A percentile compares a stretch with the other conserved stretches of the same genome.
phyloP scores from a whole-genome alignment of 805 yeast genomes.

The Wickerhamia fluorescens region DNA sequence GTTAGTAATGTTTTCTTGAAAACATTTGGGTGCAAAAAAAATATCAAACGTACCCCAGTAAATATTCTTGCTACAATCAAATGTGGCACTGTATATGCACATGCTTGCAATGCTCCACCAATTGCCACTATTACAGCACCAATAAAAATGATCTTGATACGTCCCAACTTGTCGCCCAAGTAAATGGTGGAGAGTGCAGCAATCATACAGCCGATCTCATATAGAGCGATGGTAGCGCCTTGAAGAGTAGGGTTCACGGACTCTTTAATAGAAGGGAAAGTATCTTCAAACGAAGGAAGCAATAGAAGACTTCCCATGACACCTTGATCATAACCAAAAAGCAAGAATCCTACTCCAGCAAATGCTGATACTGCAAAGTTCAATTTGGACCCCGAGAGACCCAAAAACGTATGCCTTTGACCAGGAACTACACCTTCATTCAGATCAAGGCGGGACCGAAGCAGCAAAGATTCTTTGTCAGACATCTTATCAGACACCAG shows the following conservation, averaged over 20 bases:
- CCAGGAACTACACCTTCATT: conserved; percentile 2
- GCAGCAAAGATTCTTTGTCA: too few species aligned
- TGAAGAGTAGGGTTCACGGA: conserved; percentile 12
- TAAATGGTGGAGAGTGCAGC: conserved; percentile 15
- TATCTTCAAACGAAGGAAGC: conserved; percentile 11
- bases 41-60: conserved; percentile 25
- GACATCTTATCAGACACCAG: conserved; percentile 27
- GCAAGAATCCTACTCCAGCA: conserved; percentile 18
- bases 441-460: too few species aligned
- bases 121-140: conserved; percentile 14
- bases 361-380: conserved; percentile 7
- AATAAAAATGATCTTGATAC: conserved; percentile 13
- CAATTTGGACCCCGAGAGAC: conserved; percentile 5
- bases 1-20: too few species aligned
- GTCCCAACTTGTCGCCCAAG: conserved; percentile 15
- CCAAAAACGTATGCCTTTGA: conserved; percentile 3
- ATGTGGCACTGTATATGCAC: conserved; percentile 14
- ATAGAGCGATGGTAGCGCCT: conserved; percentile 16
- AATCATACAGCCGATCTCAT: conserved; percentile 16
- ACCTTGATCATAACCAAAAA: conserved; percentile 40
- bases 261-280: conserved; percentile 12
- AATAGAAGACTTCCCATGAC: conserved; percentile 27
- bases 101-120: conserved; percentile 19
- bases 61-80: conserved; percentile 27
- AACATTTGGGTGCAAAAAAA: too few species aligned